Base-by-base conservation (phyloP, 2,329 filamentous ascomycete genomes). In the Sporothrix mexicana region DNA sequence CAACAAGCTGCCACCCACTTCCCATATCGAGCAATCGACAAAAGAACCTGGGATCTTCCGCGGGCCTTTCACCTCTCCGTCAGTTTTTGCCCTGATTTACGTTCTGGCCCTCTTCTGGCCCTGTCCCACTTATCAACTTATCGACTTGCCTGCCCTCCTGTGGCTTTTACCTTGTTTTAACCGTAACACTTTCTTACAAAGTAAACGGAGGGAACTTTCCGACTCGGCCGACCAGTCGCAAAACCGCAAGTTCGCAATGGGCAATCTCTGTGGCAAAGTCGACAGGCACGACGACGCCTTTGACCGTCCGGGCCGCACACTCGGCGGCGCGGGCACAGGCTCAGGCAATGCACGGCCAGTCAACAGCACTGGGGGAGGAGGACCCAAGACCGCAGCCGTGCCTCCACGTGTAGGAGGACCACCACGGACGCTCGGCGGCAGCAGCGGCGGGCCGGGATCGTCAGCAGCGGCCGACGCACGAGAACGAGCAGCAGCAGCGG, bases 221-320 rank as follows among this genome's bases (percentile, higher is more conserved):
- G 10, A 6, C n/a, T 15, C 30, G 30, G 30, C 30, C 30, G 30
- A 36, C 61, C 36, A 36, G 36, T 13, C 10, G 2, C 8, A 41
- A n/a, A 2, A 15, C 7, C 8, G 4, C 51, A 8, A 1, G 13
- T 41, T 41, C 30, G 30, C 53, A 76, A 97, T 98, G 95, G 95
- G 95, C 74, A 95, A 94, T 81, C 87, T 94, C 82, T 97, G 93
- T 84, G 93, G 93, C 80, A 94, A 93, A 81, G 87, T 85, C 73
- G 84, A 88, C 45, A 69, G 67, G 9, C 83, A 88, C 75, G 71
- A 73, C 68, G 90, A 92, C 77, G 85, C 88, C 81, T 96, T 94
- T 84, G 83, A 88, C 70, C 88, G 88, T 71, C 91, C 92, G 67
- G 94, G 93, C 74, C 92, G 93, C 71, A 88, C 90, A 51, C 86